A percentile compares a stretch with the other conserved stretches of the same genome.
phyloP scores from a whole-genome alignment of 2,329 filamentous ascomycete species.

The Colletotrichum coccodes region DNA sequence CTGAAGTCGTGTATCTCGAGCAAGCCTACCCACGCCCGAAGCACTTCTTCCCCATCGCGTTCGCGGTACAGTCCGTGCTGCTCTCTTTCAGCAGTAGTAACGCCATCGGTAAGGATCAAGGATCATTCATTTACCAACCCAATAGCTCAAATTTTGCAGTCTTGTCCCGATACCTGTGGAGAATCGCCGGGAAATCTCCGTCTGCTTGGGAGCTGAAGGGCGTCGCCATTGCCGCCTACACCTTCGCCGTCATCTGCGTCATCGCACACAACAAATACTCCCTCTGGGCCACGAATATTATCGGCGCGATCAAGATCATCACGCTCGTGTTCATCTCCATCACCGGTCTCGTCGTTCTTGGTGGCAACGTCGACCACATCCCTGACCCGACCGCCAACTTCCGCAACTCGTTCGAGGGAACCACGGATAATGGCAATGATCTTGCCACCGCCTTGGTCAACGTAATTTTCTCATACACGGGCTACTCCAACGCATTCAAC shows the following conservation, averaged over 20 bases:
- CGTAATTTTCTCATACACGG: slow-evolving; percentile 67
- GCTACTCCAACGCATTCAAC: slow-evolving; percentile 70
- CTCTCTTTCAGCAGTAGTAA: slow-evolving; percentile 75
- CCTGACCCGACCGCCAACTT: slow-evolving; percentile 48
- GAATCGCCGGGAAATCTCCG: slow-evolving; percentile 59
- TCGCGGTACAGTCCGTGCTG: slow-evolving; percentile 71
- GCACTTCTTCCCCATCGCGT: slow-evolving; percentile 72
- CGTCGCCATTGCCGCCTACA: slow-evolving; percentile 72
- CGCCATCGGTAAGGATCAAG: slow-evolving; percentile 56
- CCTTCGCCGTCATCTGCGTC: slow-evolving; percentile 63
- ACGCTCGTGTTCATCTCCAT: slow-evolving; percentile 72
- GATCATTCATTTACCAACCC: accelerated
- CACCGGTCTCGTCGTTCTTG: slow-evolving; percentile 69
- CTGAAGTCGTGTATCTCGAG: slow-evolving; percentile 75
- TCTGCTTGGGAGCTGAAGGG: slow-evolving; percentile 73
- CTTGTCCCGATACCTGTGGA: slow-evolving; percentile 70
- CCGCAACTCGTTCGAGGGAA: slow-evolving; percentile 46
- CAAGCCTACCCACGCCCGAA: slow-evolving; percentile 73
- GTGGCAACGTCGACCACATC: slow-evolving; percentile 43
- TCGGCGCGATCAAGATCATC: slow-evolving; percentile 68
- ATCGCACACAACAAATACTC: slow-evolving; percentile 67
- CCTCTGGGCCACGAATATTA: slow-evolving; percentile 62
- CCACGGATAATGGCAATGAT: slow-evolving; percentile 47
- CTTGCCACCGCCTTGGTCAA: slow-evolving; percentile 62
- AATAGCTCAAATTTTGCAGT: slow-evolving; percentile 50